Evolutionary conservation across 495 filamentous ascomycete species (phyloP).

Genomic region (Aspergillus steynii): DNA sequence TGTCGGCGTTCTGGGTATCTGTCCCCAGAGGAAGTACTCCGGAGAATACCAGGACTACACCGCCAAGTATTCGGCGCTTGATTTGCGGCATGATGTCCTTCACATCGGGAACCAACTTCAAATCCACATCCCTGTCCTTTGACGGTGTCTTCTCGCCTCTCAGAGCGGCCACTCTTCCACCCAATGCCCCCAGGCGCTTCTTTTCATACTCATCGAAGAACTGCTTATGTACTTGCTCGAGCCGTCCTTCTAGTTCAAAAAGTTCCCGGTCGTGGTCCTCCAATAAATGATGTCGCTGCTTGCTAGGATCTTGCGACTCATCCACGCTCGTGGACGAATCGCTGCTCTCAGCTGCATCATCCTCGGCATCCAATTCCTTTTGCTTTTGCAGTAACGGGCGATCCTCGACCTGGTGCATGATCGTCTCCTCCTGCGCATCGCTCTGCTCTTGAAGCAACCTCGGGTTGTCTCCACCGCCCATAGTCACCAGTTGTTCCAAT

Average conservation of each 20-base stretch:
- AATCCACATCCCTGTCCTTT: conserved; percentile 58
- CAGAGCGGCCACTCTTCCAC: conserved; percentile 60
- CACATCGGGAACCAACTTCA: conserved; percentile 77
- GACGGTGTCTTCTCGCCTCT: conserved; percentile 51
- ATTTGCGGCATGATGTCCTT: conserved; percentile 76
- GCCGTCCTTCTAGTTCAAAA: conserved; percentile 65
- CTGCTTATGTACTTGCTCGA: conserved; percentile 69
- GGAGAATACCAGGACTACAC: conserved; percentile 76
- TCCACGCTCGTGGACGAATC: conserved; percentile 42
- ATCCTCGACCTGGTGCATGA: conserved; percentile 86
- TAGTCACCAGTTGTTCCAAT: conserved; percentile 72
- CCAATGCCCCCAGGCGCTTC: conserved; percentile 47
- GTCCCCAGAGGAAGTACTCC: conserved; percentile 81
- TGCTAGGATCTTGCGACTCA: conserved; percentile 42
- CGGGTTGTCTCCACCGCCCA: conserved; percentile 73
- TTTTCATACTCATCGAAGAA: conserved; percentile 84
- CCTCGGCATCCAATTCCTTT: conserved; percentile 81
- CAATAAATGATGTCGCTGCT: conserved; percentile 73
- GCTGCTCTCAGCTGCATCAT: conserved; percentile 58
- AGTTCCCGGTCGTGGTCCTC: conserved; percentile 85
- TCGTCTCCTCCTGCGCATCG: conserved; percentile 77
- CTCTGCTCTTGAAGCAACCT: conserved; percentile 71
- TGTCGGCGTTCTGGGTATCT: conserved; percentile 77
- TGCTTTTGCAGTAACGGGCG: conserved; percentile 86
- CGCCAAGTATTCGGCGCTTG: conserved; percentile 69